Conservation (phyloP, 345 rosid genomes). For the Brassica carinata region DNA sequence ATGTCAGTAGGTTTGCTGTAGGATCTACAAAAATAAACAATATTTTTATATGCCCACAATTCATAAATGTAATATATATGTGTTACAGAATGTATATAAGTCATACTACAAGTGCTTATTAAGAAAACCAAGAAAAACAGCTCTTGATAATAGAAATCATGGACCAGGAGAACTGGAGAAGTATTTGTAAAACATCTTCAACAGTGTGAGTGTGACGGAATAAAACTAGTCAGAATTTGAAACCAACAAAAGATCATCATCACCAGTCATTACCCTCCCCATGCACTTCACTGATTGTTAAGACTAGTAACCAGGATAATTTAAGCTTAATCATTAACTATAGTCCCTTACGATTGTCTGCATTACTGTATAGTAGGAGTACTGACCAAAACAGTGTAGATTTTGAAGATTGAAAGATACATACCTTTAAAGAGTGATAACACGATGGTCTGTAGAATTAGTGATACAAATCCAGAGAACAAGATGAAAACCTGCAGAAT, state of each 20-base stretch:
- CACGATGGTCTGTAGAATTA: constrained; percentile 62
- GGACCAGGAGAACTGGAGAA: no score
- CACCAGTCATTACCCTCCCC: background rate
- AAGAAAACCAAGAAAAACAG: no score
- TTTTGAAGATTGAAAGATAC: constrained; percentile 28
- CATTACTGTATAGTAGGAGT: background rate
- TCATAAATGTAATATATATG: no score
- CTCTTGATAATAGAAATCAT: no score
- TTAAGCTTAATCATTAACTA: constrained; percentile 2
- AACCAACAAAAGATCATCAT: constrained; percentile 22
- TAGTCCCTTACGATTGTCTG: background rate
- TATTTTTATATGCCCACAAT: no score
- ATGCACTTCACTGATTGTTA: background rate
- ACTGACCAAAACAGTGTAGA: background rate
- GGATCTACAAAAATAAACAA: constrained; percentile 59
- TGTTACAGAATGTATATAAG: no score
- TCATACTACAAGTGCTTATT: no score
- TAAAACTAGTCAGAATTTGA: background rate
- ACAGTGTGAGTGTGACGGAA: no score
- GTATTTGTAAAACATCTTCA: no score
- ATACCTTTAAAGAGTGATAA: constrained; percentile 76
- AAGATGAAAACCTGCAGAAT: constrained; percentile 81
- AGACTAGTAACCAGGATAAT: constrained; percentile 3
- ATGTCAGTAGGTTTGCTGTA: constrained; percentile 53
- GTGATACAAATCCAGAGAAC: constrained; percentile 66